Evolutionary conservation across 2,329 filamentous ascomycete genomes (phyloP).

Genomic region (Dryadomyces quercivorus): DNA sequence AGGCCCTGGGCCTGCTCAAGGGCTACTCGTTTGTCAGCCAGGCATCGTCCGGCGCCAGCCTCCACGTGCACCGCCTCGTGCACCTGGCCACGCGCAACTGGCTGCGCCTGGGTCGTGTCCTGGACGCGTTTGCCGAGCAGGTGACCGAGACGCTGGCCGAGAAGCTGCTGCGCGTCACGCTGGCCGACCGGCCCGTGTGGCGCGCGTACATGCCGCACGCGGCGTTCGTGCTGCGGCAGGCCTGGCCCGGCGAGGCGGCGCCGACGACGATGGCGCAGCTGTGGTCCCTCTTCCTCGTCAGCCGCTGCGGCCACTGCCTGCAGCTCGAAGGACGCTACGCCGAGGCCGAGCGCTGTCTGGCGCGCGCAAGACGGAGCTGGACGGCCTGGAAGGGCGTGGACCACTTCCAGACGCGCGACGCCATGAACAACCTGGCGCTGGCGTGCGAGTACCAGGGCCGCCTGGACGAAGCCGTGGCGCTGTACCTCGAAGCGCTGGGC

Average conservation of each 20-base stretch:
- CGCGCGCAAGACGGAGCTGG: not conserved
- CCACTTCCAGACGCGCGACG: not conserved
- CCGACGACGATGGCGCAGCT: too few relatives aligned
- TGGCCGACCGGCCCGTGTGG: not conserved
- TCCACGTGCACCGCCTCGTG: constrained; percentile 21
- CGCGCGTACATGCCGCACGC: constrained; percentile 7
- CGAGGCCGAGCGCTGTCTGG: not conserved
- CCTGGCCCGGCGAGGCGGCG: too few relatives aligned
- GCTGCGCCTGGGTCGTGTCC: constrained; percentile 8
- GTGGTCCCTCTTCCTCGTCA: not conserved
- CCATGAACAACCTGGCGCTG: not conserved
- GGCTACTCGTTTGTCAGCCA: constrained; percentile 20
- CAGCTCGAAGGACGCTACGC: constrained; percentile 9
- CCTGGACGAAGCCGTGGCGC: not conserved
- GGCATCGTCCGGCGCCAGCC: constrained; percentile 8
- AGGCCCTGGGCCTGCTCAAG: constrained; percentile 16
- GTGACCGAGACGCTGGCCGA: too few relatives aligned
- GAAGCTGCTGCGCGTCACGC: constrained; percentile 6
- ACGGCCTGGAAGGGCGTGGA: not conserved
- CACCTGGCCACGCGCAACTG: constrained; percentile 18
- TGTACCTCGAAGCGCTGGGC: not conserved
- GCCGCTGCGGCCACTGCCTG: not conserved
- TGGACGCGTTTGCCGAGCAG: not conserved
- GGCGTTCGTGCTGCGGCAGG: not conserved
- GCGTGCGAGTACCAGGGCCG: not conserved